Conservation (phyloP, 2,329 filamentous ascomycete species). For the Xylaria sp. region DNA sequence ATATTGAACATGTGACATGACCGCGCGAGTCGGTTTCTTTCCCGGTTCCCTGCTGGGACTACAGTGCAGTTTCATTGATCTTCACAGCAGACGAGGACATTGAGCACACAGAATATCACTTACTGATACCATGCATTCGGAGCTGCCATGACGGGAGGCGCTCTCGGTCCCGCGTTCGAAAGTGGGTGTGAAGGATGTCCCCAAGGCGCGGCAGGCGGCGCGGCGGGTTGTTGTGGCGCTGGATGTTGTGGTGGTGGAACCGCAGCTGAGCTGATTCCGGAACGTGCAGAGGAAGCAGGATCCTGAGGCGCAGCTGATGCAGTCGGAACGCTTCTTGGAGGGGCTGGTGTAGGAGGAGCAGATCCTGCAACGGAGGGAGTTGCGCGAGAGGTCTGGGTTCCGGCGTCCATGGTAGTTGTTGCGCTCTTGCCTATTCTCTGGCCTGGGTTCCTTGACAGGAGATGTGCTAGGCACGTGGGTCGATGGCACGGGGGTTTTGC, state of each 20-base stretch:
- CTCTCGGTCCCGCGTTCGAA: not conserved
- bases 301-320: not conserved
- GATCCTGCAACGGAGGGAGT: not conserved
- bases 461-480: not conserved
- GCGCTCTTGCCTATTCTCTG: too few species aligned
- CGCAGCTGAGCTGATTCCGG: not conserved
- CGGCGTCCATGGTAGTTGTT: not conserved
- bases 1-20: not conserved
- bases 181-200: not conserved
- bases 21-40: not conserved
- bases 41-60: not conserved
- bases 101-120: not conserved
- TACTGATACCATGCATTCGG: slow-evolving; percentile 20
- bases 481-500: not conserved
- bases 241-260: slow-evolving; percentile 8
- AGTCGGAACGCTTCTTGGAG: not conserved
- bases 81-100: not conserved
- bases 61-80: not conserved
- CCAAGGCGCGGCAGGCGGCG: not conserved
- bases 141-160: slow-evolving; percentile 3
- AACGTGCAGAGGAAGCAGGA: not conserved
- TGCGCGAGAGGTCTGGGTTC: not conserved
- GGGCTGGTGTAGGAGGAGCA: not conserved
- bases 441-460: not conserved
- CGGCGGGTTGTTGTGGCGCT: not conserved